Percentiles rank a stretch among this genome's conserved stretches.
Conservation (phyloP, 495 filamentous ascomycete species). For the Podospora anserina region DNA sequence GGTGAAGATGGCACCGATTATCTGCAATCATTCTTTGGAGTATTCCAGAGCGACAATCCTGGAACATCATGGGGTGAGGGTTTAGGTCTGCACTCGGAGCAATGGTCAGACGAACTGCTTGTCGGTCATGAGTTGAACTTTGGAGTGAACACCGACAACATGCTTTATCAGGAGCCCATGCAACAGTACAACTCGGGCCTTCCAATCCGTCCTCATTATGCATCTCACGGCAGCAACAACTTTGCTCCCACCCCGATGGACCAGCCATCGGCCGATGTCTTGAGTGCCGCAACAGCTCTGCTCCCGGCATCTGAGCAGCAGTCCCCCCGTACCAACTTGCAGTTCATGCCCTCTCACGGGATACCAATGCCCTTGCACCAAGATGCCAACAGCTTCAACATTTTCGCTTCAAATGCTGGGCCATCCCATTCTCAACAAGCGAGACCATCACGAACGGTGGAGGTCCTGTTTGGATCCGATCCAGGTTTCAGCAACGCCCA, state of each 20-base stretch:
- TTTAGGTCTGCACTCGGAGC: background rate
- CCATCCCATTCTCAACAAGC: background rate
- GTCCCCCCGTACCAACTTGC: background rate
- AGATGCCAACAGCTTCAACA: background rate
- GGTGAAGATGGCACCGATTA: background rate
- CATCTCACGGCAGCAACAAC: constrained; percentile 4
- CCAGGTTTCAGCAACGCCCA: constrained; percentile 45
- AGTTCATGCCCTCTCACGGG: background rate
- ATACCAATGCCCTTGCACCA: background rate
- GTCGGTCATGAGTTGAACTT: background rate
- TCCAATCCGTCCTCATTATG: background rate
- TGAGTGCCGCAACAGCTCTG: constrained; percentile 39
- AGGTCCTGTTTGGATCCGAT: constrained; percentile 66
- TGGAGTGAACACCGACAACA: background rate
- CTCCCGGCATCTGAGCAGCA: background rate
- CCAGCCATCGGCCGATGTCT: constrained; percentile 42
- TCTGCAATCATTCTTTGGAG: background rate
- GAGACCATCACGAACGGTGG: constrained; percentile 19
- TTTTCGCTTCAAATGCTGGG: background rate
- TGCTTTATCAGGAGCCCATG: background rate
- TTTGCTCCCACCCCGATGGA: constrained; percentile 7
- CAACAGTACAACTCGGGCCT: background rate
- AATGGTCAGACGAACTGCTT: background rate
- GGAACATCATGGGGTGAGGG: background rate
- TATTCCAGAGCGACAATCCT: background rate